phyloP scores from a whole-genome alignment of 2,329 filamentous ascomycete genomes.

The Alternaria conjuncta region DNA sequence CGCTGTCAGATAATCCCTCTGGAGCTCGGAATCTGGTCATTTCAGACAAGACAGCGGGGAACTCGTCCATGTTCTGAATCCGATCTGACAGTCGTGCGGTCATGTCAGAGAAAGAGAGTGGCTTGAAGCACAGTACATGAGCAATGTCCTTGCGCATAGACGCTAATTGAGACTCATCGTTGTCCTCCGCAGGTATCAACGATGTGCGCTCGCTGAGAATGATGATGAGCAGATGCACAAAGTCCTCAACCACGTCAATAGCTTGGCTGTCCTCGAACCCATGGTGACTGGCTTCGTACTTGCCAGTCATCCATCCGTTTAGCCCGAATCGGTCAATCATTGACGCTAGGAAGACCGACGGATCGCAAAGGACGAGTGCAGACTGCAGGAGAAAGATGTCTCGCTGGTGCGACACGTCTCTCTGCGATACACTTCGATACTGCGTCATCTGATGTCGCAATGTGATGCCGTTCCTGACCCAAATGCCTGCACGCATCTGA shows the following conservation, averaged over 20 bases:
- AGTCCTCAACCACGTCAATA: conserved; percentile 92
- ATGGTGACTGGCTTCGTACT: conserved; percentile 69
- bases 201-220: conserved; percentile 87
- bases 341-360: conserved; percentile 82
- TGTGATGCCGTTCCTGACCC: conserved; percentile 97
- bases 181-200: conserved; percentile 72
- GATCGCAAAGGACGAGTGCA: conserved; percentile 84
- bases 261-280: conserved; percentile 87
- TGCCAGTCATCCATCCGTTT: conserved; percentile 82
- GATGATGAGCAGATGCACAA: conserved; percentile 91
- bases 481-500: conserved; percentile 98
- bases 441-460: conserved; percentile 93
- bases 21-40: conserved; percentile 90
- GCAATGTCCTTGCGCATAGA: conserved; percentile 88
- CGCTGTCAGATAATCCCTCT: conserved; percentile 89
- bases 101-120: conserved; percentile 92
- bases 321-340: conserved; percentile 93
- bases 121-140: conserved; percentile 95
- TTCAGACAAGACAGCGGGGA: conserved; percentile 81
- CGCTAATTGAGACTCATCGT: conserved; percentile 68
- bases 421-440: conserved; percentile 85
- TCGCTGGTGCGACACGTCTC: conserved; percentile 91
- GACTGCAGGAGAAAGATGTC: conserved; percentile 95
- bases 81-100: conserved; percentile 85
- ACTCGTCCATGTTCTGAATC: conserved; percentile 86